phyloP scores from a whole-genome alignment of 192 early-diverging fungal species.

The Phycomyces blakesleeanus region DNA sequence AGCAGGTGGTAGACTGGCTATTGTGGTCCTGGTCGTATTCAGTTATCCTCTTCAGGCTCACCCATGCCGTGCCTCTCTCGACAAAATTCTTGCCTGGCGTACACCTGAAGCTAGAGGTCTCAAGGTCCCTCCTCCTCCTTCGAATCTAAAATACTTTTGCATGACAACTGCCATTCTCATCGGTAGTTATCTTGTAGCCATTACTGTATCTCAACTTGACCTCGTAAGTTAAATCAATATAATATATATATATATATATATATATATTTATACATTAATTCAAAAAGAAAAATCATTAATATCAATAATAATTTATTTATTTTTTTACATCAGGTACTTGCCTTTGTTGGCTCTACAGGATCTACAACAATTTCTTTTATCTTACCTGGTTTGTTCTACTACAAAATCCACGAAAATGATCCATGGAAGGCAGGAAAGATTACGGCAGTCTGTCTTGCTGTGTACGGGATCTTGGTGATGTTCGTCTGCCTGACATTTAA shows the following conservation, averaged over 20 bases:
- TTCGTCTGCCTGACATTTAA: conserved; percentile 73
- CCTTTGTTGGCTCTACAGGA: conserved; percentile 95
- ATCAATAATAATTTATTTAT: too few relatives aligned
- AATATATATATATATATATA: not conserved
- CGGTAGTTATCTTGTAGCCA: conserved; percentile 68
- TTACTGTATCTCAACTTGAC: conserved; percentile 74
- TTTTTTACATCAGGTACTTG: conserved; percentile 76
- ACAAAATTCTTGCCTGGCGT: conserved; percentile 68
- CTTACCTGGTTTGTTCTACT: conserved; percentile 90
- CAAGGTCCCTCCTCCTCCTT: conserved; percentile 34
- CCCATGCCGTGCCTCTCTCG: conserved; percentile 82
- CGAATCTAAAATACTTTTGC: conserved; percentile 49
- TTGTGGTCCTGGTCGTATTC: conserved; percentile 85
- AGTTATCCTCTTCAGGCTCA: conserved; percentile 93
- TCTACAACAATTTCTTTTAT: conserved; percentile 96
- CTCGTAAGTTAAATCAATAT: conserved; percentile 43
- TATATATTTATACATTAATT: not conserved
- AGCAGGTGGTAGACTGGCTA: conserved; percentile 81
- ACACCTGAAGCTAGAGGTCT: conserved; percentile 15
- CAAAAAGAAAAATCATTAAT: not conserved
- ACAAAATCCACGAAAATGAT: conserved; percentile 65
- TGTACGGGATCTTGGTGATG: conserved; percentile 79
- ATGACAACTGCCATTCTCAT: conserved; percentile 71
- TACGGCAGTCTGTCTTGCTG: conserved; percentile 53
- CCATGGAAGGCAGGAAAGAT: conserved; percentile 66